phyloP scores from a whole-genome alignment of 345 rosid genomes.

The Excoecaria agallocha region DNA sequence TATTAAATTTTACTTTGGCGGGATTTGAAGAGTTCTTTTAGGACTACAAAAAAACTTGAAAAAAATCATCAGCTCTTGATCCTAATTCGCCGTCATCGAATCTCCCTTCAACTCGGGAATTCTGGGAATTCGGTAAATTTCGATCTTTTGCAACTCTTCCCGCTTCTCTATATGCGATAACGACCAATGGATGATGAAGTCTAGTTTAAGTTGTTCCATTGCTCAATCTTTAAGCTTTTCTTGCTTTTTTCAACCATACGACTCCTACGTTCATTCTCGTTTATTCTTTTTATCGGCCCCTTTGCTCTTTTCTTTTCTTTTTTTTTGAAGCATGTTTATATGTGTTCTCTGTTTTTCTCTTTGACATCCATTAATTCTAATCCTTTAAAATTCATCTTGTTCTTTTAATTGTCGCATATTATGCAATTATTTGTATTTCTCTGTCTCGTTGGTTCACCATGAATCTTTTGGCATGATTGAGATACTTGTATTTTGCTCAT shows the following conservation, averaged over 20 bases:
- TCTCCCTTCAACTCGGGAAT: conserved; percentile 2
- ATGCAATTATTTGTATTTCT: not conserved
- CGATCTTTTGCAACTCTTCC: not conserved
- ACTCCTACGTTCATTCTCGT: not conserved
- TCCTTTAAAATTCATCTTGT: not conserved
- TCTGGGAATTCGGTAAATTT: not conserved
- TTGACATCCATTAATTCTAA: not conserved
- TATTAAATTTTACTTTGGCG: too few species aligned
- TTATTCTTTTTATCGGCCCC: not conserved
- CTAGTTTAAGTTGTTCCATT: not conserved
- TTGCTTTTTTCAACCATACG: conserved; percentile 4
- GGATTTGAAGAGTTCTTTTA: too few species aligned
- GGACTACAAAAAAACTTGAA: too few species aligned
- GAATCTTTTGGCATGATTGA: not conserved
- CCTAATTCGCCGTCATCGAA: not conserved
- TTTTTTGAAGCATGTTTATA: not conserved
- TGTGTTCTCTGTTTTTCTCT: not conserved
- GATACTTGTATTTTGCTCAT: not conserved
- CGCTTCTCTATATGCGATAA: not conserved
- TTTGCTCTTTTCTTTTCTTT: not conserved
- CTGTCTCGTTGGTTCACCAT: not conserved
- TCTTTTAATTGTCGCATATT: not conserved
- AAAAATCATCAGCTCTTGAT: too few species aligned
- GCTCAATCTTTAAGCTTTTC: not conserved
- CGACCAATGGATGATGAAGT: not conserved